A percentile compares a stretch with the other conserved stretches of the same genome.
These are phyloP conservation scores for Durotheca rogersii DNA, from an alignment of 495 filamentous ascomycete genomes.

Conservation along the genomic window DNA sequence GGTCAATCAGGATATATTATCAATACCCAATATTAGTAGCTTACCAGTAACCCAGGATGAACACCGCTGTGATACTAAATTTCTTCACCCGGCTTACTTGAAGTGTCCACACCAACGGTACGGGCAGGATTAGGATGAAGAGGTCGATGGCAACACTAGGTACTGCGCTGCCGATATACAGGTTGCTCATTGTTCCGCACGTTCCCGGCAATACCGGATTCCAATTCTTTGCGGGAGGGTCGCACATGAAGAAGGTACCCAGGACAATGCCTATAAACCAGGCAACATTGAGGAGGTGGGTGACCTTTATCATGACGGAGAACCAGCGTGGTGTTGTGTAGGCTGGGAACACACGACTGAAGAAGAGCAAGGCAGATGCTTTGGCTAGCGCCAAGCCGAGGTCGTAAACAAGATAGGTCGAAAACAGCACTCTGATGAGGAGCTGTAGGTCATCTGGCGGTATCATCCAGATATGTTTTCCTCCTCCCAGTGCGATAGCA, in stretches of 20 bases:
- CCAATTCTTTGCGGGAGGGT: slow-evolving; percentile 7
- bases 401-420: neutral
- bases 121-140: slow-evolving; percentile 35
- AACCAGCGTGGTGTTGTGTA: neutral
- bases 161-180: slow-evolving; percentile 16
- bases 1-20: too few relatives aligned
- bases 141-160: slow-evolving; percentile 36
- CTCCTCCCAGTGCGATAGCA: too few relatives aligned
- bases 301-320: neutral
- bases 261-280: slow-evolving; percentile 3
- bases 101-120: slow-evolving; percentile 39
- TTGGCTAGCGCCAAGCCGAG: neutral
- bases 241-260: slow-evolving; percentile 4
- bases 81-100: slow-evolving; percentile 31
- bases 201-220: neutral
- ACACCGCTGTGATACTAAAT: slow-evolving; percentile 32
- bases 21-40: neutral
- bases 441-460: neutral
- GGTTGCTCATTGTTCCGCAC: neutral
- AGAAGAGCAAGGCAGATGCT: slow-evolving; percentile 5
- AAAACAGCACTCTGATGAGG: neutral
- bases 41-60: slow-evolving; percentile 39
- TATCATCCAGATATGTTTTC: neutral
- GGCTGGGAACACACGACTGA: slow-evolving; percentile 8
- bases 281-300: neutral